Base-by-base conservation (phyloP, 768 basidiomycete genomes). In the Trichaptum fuscoviolaceum region DNA sequence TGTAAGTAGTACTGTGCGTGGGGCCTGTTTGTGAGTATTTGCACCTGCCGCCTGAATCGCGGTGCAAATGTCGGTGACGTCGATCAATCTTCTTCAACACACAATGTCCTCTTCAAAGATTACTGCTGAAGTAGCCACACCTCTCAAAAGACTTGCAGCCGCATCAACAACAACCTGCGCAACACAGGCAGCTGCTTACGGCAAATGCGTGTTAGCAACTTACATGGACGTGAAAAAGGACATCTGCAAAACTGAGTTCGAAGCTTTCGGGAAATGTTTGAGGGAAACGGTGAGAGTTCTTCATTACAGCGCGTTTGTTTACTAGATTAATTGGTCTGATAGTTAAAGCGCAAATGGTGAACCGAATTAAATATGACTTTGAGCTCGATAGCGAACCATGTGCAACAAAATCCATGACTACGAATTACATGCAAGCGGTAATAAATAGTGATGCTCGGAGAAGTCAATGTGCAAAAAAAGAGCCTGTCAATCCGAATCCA, bases 191-290 rank as follows among this genome's bases (percentile, higher is more conserved):
- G 76, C 85, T 3, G 81, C 77, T 6, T 99, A 99, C 74, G 96
- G 94, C 25, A 90, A 90, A 80, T 99, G 96, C 77, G 88, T 99
- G 60, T 80, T 90, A 30, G 84, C 86, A 1, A 85, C 85, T 4
- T 96, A 97, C 76, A 86, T 86, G 30, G 96, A 99, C 68, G 89
- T 94, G 6, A 85, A 80, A 67, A 91, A 90, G 75, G 92, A 93
- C 70, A 85, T 87, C 71, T 99, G 96, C 79, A 85, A 85, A 63
- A 83, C 84, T 1, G 94, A 98, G 76, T 99, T 97, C 68, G 81
- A 81, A 15, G 85, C 85, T 69, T 99, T 99, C 76, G 90, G 88
- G 57, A 80, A 84, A 35, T 99, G 96, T 75, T 77, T 99, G 35
- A 86, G 87, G 61, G 80, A 85, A 69, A 88, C 88, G 65, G 96